Evolutionary conservation across 805 yeast genomes (phyloP).

Genomic region (Tetrapisispora fleetii): DNA sequence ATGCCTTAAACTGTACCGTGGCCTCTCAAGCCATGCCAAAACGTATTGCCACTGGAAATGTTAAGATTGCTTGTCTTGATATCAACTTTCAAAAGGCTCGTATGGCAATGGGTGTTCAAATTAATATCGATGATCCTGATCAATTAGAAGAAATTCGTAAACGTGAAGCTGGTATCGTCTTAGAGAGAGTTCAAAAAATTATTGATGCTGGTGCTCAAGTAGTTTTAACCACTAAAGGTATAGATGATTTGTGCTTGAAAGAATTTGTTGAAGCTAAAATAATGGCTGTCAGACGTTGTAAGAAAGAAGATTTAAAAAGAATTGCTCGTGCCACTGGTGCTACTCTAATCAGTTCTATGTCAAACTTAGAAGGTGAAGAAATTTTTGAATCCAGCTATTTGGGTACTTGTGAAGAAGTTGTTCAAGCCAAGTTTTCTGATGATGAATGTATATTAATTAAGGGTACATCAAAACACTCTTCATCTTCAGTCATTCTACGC

Average conservation of each 20-base stretch:
- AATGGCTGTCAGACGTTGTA: slow-evolving; percentile 95
- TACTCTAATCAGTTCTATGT: slow-evolving; percentile 72
- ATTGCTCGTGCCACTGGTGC: slow-evolving; percentile 98
- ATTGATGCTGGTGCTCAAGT: slow-evolving; percentile 87
- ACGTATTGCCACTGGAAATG: slow-evolving; percentile 36
- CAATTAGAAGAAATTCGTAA: slow-evolving; percentile 87
- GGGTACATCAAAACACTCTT: slow-evolving; percentile 85
- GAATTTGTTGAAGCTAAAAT: slow-evolving; percentile 85
- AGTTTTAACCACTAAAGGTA: slow-evolving; percentile 86
- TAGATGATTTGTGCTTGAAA: slow-evolving; percentile 84
- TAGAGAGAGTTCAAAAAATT: slow-evolving; percentile 75
- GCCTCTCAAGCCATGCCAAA: slow-evolving; percentile 96
- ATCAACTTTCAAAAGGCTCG: slow-evolving; percentile 90
- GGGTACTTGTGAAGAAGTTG: slow-evolving; percentile 86
- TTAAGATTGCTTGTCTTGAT: slow-evolving; percentile 82
- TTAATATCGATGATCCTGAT: slow-evolving; percentile 94
- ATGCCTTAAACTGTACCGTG: slow-evolving; percentile 92
- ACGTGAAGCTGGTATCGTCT: slow-evolving; percentile 76
- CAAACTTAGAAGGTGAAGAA: slow-evolving; percentile 94
- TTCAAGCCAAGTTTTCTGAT: slow-evolving; percentile 83
- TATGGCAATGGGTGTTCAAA: slow-evolving; percentile 97
- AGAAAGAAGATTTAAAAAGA: slow-evolving; percentile 91
- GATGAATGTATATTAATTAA: slow-evolving; percentile 92
- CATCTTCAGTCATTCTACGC: slow-evolving; percentile 84
- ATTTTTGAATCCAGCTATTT: slow-evolving; percentile 74